Conservation (phyloP, 345 rosid genomes). For the Salix udensis region DNA sequence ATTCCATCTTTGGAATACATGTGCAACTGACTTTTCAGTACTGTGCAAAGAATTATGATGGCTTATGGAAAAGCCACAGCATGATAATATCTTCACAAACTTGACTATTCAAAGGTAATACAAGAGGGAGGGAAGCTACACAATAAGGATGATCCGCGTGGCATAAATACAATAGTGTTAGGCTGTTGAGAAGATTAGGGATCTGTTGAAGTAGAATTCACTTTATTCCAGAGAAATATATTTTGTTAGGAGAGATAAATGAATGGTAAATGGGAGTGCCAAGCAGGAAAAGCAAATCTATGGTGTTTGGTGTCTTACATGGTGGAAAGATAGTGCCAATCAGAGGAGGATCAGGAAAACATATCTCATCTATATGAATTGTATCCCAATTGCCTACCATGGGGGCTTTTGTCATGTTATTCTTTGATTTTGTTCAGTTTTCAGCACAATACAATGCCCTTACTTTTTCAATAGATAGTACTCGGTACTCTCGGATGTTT, state of each 20-base stretch:
- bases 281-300: background rate
- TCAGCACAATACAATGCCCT: background rate
- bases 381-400: background rate
- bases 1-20: background rate
- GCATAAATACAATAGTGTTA: background rate
- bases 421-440: background rate
- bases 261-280: background rate
- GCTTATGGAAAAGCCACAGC: background rate
- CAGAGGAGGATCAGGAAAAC: background rate
- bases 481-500: background rate
- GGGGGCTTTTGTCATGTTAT: background rate
- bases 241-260: background rate
- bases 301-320: background rate
- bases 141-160: background rate
- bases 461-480: background rate
- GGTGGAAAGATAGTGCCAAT: background rate
- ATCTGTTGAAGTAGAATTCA: background rate
- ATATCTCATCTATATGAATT: background rate
- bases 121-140: background rate
- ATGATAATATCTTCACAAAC: background rate
- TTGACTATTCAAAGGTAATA: background rate
- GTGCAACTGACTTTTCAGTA: background rate
- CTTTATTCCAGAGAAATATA: background rate
- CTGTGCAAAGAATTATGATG: background rate
- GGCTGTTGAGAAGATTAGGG: background rate